A percentile compares a stretch with the other conserved stretches of the same genome.
Conservation (phyloP, 805 yeast species). For the Saccharomycopsis amapae region DNA sequence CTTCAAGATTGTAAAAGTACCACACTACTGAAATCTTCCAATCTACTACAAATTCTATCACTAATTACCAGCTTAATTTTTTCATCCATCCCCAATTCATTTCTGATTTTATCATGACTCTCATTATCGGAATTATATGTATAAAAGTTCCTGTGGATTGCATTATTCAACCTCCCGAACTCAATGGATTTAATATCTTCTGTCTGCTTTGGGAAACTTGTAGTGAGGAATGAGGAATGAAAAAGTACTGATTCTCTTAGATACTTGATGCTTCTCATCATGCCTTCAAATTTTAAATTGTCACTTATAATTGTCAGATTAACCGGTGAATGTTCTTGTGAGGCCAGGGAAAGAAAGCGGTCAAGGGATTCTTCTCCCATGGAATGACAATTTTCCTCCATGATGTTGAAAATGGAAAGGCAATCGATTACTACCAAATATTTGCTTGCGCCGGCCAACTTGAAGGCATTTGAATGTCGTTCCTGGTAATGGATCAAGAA, state of each 20-base stretch:
- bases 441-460: neutral
- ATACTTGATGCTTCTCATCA: neutral
- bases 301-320: no score
- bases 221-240: neutral
- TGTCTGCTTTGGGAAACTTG: neutral
- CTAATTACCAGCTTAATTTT: no score
- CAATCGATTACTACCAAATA: neutral
- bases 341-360: neutral
- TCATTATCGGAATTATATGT: no score
- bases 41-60: no score
- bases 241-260: neutral
- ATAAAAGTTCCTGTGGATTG: neutral
- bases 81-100: no score
- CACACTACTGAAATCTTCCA: no score
- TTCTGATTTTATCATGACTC: no score
- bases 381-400: neutral
- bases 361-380: neutral
- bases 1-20: no score
- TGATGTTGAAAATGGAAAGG: neutral
- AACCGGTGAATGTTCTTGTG: no score
- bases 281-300: neutral
- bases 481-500: neutral
- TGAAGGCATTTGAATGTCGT: neutral
- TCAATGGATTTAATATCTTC: neutral
- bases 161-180: neutral